Conservation (phyloP, 805 yeast species). For the Lipomyces yamanashiensis region DNA sequence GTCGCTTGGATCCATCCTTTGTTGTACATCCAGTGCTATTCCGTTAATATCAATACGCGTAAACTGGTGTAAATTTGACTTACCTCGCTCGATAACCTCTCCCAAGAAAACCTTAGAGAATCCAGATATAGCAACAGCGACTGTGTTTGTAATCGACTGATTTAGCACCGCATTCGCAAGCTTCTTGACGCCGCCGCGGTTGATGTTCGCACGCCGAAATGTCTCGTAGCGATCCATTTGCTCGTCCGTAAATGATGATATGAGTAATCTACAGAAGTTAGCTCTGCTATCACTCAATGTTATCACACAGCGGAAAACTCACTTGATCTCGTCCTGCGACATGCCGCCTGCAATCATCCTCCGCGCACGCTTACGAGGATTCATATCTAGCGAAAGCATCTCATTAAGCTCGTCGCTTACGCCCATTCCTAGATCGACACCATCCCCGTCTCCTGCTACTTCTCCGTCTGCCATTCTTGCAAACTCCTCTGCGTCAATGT, state of each 20-base stretch:
- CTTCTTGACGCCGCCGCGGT: constrained; percentile 76
- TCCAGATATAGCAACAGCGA: constrained; percentile 82
- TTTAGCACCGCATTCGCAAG: constrained; percentile 78
- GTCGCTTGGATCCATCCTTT: constrained; percentile 47
- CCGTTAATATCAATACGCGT: background rate
- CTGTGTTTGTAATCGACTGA: constrained; percentile 77
- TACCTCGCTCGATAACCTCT: constrained; percentile 76
- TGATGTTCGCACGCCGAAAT: constrained; percentile 76
- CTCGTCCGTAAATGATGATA: constrained; percentile 74
- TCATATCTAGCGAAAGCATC: background rate
- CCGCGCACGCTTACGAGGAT: background rate
- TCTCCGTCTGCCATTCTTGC: background rate
- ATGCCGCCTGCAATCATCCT: constrained; percentile 27
- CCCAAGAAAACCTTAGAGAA: constrained; percentile 88
- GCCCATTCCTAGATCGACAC: background rate
- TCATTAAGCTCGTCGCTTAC: background rate
- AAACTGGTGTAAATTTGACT: constrained; percentile 54
- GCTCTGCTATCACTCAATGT: too few relatives aligned
- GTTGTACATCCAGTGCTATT: constrained; percentile 35
- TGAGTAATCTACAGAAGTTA: constrained; percentile 45
- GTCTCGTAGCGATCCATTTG: constrained; percentile 89
- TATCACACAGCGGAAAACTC: background rate
- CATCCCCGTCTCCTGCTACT: background rate
- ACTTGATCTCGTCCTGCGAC: constrained; percentile 29
- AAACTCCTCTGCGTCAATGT: constrained; percentile 8